Base-by-base conservation (phyloP, 495 filamentous ascomycete species). In the Bacidia rubella region DNA sequence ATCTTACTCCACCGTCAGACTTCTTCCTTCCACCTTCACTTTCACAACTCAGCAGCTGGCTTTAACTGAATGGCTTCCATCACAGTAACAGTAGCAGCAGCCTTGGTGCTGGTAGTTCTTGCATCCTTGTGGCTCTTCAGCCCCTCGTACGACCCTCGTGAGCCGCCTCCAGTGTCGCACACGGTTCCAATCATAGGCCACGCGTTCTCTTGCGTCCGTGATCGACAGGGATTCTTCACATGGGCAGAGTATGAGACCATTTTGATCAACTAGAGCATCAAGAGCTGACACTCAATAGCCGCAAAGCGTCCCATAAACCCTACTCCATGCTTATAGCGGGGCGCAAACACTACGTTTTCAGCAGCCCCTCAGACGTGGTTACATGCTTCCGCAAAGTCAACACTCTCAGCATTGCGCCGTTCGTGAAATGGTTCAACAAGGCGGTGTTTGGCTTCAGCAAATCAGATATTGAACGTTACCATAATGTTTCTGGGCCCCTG, bases 241-340 rank as follows among this genome's bases (percentile, higher is more conserved):
- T 27, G 22, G 47, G 47, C 20, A 20, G 25, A 49, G 47, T 49
- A 29, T 2, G 47, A 22, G 12, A 20, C 2, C 19, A n/a, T 11
- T 17, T 24, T 2, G 15, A 1, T 24, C 25, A 17, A 49, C 24
- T n/a, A 1, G 21, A 3, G 15, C 7, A 25, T 15, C 11, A 15
- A 17, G 10, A 44, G 41, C 32, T 39, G 41, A n/a, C 15, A 27
- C 10, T 0, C n/a, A n/a, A 49, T 12, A 49, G 47, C 15, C 17
- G 17, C 15, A 24, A 29, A 32, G 26, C 11, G 11, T 2, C 3
- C 2, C 19, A 32, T 32, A 49, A 27, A 2, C 47, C 47, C 12
- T 49, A 26, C 22, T 49, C 47, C n/a, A 49, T 49, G 47, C 47
- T 49, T n/a, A 11, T 49, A 27, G 47, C 47, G 15, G 47, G 47